phyloP scores from a whole-genome alignment of 2,329 filamentous ascomycete species.

The Dichotomopilus funicola region DNA sequence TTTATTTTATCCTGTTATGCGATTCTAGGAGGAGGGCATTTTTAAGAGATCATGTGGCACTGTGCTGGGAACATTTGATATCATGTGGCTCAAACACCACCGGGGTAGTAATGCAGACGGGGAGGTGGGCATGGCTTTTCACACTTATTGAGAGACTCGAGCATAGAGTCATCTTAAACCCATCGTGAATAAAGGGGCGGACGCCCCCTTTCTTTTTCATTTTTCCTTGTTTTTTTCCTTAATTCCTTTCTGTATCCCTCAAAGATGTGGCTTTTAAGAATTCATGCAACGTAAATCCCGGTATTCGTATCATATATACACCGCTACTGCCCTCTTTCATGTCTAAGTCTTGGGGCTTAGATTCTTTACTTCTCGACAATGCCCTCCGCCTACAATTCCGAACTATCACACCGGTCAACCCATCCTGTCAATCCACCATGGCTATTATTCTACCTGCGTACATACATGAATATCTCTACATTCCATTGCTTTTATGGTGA shows the following conservation, averaged over 20 bases:
- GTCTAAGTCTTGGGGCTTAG: background rate
- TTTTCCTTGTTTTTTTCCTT: no score
- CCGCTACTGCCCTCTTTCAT: background rate
- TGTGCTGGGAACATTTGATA: background rate
- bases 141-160: background rate
- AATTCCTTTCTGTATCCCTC: no score
- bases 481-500: background rate
- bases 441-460: conserved; percentile 10
- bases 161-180: no score
- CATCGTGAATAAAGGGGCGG: no score
- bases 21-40: no score
- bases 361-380: background rate
- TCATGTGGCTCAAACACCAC: background rate
- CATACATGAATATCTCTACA: conserved; percentile 3
- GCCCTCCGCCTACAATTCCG: background rate
- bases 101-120: no score
- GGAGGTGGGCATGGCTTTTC: background rate
- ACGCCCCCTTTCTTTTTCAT: no score
- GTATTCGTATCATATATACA: no score
- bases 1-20: no score
- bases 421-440: background rate
- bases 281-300: no score
- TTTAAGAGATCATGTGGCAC: no score
- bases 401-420: background rate
- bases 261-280: no score